Percentiles rank a stretch among this genome's conserved stretches.
Conservation (phyloP, 257 asterid genomes). For the Anisodus acutangulus region DNA sequence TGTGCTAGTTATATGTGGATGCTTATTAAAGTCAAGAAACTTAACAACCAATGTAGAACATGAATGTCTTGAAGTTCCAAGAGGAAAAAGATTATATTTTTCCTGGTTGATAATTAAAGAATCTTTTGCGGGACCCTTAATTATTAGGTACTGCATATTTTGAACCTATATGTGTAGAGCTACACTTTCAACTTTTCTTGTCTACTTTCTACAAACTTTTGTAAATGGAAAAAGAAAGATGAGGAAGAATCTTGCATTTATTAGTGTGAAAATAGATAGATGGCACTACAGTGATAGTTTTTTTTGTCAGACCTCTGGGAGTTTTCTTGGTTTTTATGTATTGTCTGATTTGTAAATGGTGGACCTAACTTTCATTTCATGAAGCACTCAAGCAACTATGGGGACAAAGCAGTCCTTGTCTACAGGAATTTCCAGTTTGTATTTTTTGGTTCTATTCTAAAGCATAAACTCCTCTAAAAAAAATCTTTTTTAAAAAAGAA, state of each 20-base stretch:
- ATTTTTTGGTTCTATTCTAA: neutral
- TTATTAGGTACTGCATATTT: neutral
- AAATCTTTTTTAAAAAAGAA: fast-evolving
- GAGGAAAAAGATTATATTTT: neutral
- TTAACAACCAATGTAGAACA: neutral
- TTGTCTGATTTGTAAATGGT: constrained; percentile 32
- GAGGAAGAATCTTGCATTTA: constrained; percentile 7
- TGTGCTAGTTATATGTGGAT: constrained; percentile 5
- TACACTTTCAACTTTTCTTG: neutral
- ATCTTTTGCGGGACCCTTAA: neutral
- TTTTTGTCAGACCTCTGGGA: neutral
- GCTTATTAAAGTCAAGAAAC: neutral
- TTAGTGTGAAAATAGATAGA: neutral
- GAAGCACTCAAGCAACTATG: constrained; percentile 27
- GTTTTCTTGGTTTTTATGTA: neutral
- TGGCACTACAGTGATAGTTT: neutral
- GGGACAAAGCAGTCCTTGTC: constrained; percentile 52
- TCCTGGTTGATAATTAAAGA: neutral
- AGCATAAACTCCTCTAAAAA: neutral
- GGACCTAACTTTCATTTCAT: constrained; percentile 43
- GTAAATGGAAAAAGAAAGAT: neutral
- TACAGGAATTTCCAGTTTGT: constrained; percentile 35
- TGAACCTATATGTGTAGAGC: neutral
- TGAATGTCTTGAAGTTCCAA: neutral
- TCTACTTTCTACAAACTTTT: neutral